Evolutionary conservation across 495 filamentous ascomycete genomes (phyloP), one percentile per base, ranked within the genome.

Genomic region (Lasiosphaeria ovina): DNA sequence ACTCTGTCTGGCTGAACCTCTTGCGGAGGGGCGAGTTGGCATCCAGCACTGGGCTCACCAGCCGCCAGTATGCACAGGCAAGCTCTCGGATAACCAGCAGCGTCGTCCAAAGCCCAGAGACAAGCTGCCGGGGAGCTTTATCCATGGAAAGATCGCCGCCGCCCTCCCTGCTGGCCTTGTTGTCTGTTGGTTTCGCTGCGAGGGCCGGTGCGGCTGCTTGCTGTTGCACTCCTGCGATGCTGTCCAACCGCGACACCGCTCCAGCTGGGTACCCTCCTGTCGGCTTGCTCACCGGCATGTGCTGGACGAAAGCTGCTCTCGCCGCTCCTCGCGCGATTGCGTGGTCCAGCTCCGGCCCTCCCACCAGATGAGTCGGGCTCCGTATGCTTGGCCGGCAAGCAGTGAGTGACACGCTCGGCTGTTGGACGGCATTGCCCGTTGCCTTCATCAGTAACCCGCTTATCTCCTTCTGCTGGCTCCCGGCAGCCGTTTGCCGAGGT

Each of bases 251-350:
- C 49, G 24, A 51, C 48, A 34, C 54, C 16, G 16, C 52, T 24
- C 32, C 49, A 36, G 31, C 31, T 51, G 9, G 35, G 40, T 24
- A 24, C 36, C 35, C 33, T 47, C 51, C 24, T 35, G 51, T 42
- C 51, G 10, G 12, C 52, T 12, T 45, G 56, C 11, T 49, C 36
- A 6, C 6, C 9, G 16, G 47, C 34, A 42, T 40, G 33, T 35
- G 61, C 32, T 63, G 64, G 32, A 52, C 48, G 49, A 69, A 69
- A 0, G 69, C 68, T 53, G 58, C 48, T 35, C 65, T 64, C 8
- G 68, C 71, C 53, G 71, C 68, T 57, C 63, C 69, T 44, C 61
- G 62, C 32, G 65, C 69, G 47, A 74, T 71, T 35, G 64, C 57
- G 36, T 57, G 60, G 55, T 54, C 53, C 45, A 66, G 55, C 12